Percentiles rank a stretch among this genome's conserved stretches.
These are phyloP conservation scores for Heliosperma pusillum DNA, from an alignment of 148 eudicot genomes.

Conservation along the genomic window DNA sequence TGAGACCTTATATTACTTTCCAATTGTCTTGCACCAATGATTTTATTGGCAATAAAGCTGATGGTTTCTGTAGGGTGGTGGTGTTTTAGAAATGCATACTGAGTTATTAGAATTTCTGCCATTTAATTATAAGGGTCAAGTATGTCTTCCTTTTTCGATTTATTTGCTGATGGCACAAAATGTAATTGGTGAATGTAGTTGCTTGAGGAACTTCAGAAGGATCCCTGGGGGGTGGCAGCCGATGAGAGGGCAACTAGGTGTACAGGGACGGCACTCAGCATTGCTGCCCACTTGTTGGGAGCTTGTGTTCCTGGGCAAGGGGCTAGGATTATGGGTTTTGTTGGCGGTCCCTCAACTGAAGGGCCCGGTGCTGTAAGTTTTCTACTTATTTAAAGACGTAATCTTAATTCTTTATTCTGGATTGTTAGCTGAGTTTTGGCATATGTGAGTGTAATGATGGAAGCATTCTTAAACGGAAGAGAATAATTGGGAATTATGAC, in stretches of 20 bases:
- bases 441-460: background rate
- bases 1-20: background rate
- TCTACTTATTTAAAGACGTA: constrained; percentile 6
- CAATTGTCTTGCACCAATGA: background rate
- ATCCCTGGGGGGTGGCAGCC: constrained; percentile 84
- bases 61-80: background rate
- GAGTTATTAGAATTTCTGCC: background rate
- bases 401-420: background rate
- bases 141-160: background rate
- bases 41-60: background rate
- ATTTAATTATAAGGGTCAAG: background rate
- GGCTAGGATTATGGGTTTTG: constrained; percentile 93
- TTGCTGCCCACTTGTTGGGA: constrained; percentile 93
- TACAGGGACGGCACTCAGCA: constrained; percentile 78
- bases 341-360: constrained; percentile 94
- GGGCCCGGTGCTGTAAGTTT: constrained; percentile 93
- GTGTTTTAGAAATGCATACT: background rate
- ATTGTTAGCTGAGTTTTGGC: background rate
- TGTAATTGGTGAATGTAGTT: constrained; percentile 39
- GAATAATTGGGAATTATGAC: background rate
- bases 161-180: constrained; percentile 12
- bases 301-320: constrained; percentile 90
- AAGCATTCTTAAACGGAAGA: background rate
- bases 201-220: constrained; percentile 95
- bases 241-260: constrained; percentile 92